Evolutionary conservation across 75 land plant species (phyloP), one percentile per base, ranked within the genome.

Genomic region (Pinus albicaulis): DNA sequence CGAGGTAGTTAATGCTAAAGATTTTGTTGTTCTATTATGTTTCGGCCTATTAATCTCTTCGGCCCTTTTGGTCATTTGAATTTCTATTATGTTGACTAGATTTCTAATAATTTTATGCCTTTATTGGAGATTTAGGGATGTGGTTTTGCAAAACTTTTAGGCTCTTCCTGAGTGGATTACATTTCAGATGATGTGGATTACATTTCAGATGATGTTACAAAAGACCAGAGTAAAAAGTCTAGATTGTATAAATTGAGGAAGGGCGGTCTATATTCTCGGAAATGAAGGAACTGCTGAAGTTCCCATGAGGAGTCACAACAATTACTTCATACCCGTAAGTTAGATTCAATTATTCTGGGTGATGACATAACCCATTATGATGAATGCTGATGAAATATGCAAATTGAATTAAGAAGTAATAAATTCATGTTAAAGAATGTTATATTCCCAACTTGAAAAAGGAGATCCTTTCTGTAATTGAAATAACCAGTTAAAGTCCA

Each of bases 211-310:
- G 48, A 5, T 19, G 3, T 38, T 38, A 38, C 71, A 68, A 52
- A 68, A 68, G 71, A 68, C 34, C 52, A 68, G 52, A 41, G 71
- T 38, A 48, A 68, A 68, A 68, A 68, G 20, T 68, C 52, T 68
- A 68, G 71, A 68, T 68, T 38, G 44, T 52, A 20, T 7, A 44
- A 44, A 15, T 66, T 52, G 36, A 66, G 20, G 52, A 66, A 66
- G 8, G 71, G 20, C 19, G 48, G 71, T n/a, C 12, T 38, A 20
- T 38, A 22, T 34, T 66, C 48, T 44, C 8, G 71, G 71, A 66
- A 66, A 38, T 52, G 71, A 44, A 66, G 44, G 38, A 66, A 66
- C 20, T 66, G 71, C 2, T 52, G 38, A 17, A 66, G 41, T 66
- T 66, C 23, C 71, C 36, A 66, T 20, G 52, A 44, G n/a, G 71